A percentile compares a stretch with the other conserved stretches of the same genome.
Evolutionary conservation across 1,284 basidiomycete species (phyloP).

Genomic region (Ceraceosorus guamensis): DNA sequence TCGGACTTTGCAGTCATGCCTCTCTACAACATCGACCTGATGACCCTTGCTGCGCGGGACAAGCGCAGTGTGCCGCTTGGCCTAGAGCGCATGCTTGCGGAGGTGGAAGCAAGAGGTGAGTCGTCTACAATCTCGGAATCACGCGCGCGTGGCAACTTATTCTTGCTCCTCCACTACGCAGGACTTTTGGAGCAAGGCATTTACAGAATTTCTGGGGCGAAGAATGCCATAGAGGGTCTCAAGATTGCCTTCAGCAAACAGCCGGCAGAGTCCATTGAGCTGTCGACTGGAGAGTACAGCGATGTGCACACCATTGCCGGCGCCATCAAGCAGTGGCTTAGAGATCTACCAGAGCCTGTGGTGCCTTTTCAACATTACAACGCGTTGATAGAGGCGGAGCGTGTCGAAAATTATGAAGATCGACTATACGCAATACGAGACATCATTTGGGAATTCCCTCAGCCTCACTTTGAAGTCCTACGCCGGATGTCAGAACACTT

Average conservation of each 20-base stretch:
- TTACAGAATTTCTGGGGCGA: conserved; percentile 46
- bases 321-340: conserved; percentile 43
- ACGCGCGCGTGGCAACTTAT: neutral
- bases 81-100: conserved; percentile 43
- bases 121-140: neutral
- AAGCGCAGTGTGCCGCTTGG: conserved; percentile 31
- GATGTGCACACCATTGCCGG: conserved; percentile 46
- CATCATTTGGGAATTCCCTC: conserved; percentile 39
- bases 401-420: conserved; percentile 32
- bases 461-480: conserved; percentile 38
- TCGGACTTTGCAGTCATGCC: conserved; percentile 14
- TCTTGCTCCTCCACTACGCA: neutral
- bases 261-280: conserved; percentile 27
- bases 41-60: conserved; percentile 28
- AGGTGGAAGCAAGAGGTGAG: conserved; percentile 38
- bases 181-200: conserved; percentile 45
- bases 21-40: conserved; percentile 31
- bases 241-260: conserved; percentile 26
- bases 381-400: conserved; percentile 38
- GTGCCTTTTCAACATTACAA: conserved; percentile 45
- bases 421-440: conserved; percentile 41
- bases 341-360: conserved; percentile 45
- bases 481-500: conserved; percentile 40
- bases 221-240: conserved; percentile 36
- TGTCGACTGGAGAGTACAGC: conserved; percentile 33